phyloP scores from a whole-genome alignment of 805 yeast species.

The Spathaspora passalidarum region DNA sequence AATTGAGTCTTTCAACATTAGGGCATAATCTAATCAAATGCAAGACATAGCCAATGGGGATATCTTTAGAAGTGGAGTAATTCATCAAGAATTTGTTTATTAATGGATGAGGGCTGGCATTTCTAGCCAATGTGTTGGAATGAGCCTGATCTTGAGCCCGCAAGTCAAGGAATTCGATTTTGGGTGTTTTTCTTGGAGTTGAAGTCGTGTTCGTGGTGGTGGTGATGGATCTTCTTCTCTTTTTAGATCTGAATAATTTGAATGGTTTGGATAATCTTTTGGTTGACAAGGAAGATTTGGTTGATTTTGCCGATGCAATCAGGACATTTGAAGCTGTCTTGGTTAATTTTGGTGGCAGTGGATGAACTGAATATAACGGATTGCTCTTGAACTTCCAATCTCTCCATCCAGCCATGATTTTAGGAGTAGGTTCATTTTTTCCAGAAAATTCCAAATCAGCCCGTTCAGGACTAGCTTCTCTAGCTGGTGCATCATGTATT shows the following conservation, averaged over 20 bases:
- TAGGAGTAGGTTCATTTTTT: slow-evolving; percentile 9
- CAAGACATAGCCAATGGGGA: slow-evolving; percentile 74
- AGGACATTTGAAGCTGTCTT: slow-evolving; percentile 15
- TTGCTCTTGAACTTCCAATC: slow-evolving; percentile 83
- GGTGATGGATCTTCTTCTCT: slow-evolving; percentile 11
- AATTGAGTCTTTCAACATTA: slow-evolving; percentile 51
- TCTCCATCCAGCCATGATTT: slow-evolving; percentile 79
- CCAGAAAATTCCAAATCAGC: background rate
- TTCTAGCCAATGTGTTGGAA: slow-evolving; percentile 3
- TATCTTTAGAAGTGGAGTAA: slow-evolving; percentile 66
- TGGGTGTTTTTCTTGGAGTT: slow-evolving; percentile 6
- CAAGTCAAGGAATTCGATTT: slow-evolving; percentile 9
- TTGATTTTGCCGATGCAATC: slow-evolving; percentile 14
- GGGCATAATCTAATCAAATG: slow-evolving; percentile 70
- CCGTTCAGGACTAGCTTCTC: slow-evolving; percentile 1
- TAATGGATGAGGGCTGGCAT: slow-evolving; percentile 47
- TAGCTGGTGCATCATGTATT: slow-evolving; percentile 11
- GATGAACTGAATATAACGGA: slow-evolving; percentile 50
- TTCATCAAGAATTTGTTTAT: slow-evolving; percentile 59
- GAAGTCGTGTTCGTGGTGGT: background rate
- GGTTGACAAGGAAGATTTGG: slow-evolving; percentile 15
- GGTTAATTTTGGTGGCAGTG: slow-evolving; percentile 15
- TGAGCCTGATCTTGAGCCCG: background rate
- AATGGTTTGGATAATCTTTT: slow-evolving; percentile 17
- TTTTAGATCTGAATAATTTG: slow-evolving; percentile 18